Base-by-base conservation (phyloP, 352 stramenopile genomes). In the Phytophthora sp. region DNA sequence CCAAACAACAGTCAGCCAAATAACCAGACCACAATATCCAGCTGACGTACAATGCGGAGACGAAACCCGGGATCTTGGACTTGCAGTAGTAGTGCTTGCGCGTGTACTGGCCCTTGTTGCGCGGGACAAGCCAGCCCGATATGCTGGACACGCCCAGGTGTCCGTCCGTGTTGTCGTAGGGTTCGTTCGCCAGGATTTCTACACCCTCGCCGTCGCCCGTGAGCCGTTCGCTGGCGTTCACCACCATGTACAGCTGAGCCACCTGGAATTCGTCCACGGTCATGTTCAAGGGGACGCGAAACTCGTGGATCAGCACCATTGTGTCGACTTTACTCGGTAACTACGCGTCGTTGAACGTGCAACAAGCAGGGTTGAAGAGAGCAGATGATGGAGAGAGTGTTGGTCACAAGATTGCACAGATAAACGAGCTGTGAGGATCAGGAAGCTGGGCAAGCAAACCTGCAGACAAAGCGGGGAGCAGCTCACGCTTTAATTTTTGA, bases 21-120 rank as follows among this genome's bases (percentile, higher is more conserved):
- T 12, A 11, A 21, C 7, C 13, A 49, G 27, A 27, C 7, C n/a
- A n/a, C n/a, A n/a, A n/a, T n/a, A n/a, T n/a, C 23, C 12, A 9
- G 16, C 15, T 5, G 2, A 66, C 77, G 24, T 89, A 94, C 86
- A 95, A 86, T 39, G 84, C 80, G 5, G 84, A 92, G 11, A 94
- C 76, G 59, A 91, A 88, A 61, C 80, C 75, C 8, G 88, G 88
- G 65, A 95, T 93, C 68, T 91, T 88, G 58, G 77, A 90, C 74
- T 90, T 89, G 79, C 80, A 86, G 72, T 93, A 93, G 72, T 95
- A 95, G 73, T 95, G 86, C 69, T 95, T 95, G 65, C 86, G 82
- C 52, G 88, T 95, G 75, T 95, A 95, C 69, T 95, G 88, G 42
- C 88, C 88, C 61, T 89, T 91, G 69, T 82, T 93, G 44, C 73